phyloP scores from a whole-genome alignment of 2,329 filamentous ascomycete genomes.

The Claviceps citrina region DNA sequence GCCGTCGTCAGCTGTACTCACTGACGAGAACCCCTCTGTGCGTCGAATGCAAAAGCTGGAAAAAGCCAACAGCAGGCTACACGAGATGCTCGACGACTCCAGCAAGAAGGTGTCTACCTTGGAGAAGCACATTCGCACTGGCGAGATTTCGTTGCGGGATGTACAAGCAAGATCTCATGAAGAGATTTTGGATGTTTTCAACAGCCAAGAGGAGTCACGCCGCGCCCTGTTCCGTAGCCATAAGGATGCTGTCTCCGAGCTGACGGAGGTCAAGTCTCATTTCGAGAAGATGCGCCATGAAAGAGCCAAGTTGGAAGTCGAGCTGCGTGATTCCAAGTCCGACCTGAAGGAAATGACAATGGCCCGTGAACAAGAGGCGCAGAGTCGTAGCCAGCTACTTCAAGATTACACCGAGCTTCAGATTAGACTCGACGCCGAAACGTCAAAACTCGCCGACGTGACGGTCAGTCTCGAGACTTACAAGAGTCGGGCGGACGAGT shows the following conservation, averaged over 20 bases:
- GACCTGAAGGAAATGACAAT: slow-evolving; percentile 69
- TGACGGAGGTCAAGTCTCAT: slow-evolving; percentile 72
- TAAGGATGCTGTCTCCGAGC: slow-evolving; percentile 69
- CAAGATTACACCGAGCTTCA: slow-evolving; percentile 90
- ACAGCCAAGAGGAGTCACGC: slow-evolving; percentile 80
- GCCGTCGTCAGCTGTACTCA: slow-evolving; percentile 46
- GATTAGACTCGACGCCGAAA: slow-evolving; percentile 79
- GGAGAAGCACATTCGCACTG: slow-evolving; percentile 73
- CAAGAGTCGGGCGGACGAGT: slow-evolving; percentile 84
- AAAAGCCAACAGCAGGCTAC: slow-evolving; percentile 76
- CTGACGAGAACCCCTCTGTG: slow-evolving; percentile 67
- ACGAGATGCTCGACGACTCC: slow-evolving; percentile 90
- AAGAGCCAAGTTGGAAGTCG: slow-evolving; percentile 65
- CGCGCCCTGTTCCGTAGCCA: slow-evolving; percentile 69
- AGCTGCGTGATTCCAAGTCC: slow-evolving; percentile 68
- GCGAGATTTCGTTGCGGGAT: slow-evolving; percentile 77
- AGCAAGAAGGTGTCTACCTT: slow-evolving; percentile 79
- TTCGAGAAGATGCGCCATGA: slow-evolving; percentile 77
- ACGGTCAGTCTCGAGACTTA: slow-evolving; percentile 74
- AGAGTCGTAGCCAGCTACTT: slow-evolving; percentile 75
- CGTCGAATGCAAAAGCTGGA: slow-evolving; percentile 81
- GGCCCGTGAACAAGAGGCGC: slow-evolving; percentile 71
- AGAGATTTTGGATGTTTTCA: slow-evolving; percentile 82
- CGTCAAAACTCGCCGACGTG: slow-evolving; percentile 70
- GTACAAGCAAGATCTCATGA: slow-evolving; percentile 88